phyloP scores from a whole-genome alignment of 2,329 filamentous ascomycete genomes.

The Talaromyces sp. region DNA sequence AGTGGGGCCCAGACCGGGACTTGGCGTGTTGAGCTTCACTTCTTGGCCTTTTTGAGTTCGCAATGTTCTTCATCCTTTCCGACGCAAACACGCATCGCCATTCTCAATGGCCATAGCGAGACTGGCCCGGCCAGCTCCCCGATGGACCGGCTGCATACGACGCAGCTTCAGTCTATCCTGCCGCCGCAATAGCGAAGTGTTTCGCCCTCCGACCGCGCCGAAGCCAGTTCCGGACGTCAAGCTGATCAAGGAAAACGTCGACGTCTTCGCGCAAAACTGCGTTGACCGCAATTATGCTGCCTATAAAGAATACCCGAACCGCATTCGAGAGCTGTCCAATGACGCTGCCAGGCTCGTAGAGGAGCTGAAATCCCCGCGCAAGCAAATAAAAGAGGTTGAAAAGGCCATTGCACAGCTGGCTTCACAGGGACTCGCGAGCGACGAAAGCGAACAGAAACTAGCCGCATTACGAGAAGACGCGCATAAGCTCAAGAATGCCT shows the following conservation, averaged over 20 bases:
- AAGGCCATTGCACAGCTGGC: conserved; percentile 34
- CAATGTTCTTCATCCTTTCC: background rate
- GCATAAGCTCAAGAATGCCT: conserved; percentile 32
- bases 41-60: background rate
- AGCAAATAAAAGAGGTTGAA: conserved; percentile 41
- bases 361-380: conserved; percentile 33
- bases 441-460: conserved; percentile 16
- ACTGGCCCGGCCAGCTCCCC: background rate
- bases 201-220: conserved; percentile 62
- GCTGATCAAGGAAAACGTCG: conserved; percentile 80
- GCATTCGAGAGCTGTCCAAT: conserved; percentile 42
- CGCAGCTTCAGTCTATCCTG: conserved; percentile 6
- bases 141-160: background rate
- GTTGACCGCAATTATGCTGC: conserved; percentile 73
- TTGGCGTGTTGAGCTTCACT: background rate
- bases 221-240: conserved; percentile 78
- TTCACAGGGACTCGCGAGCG: conserved; percentile 12
- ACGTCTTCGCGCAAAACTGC: conserved; percentile 77
- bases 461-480: conserved; percentile 31
- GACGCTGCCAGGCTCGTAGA: conserved; percentile 34
- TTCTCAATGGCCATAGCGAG: background rate
- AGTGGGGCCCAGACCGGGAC: background rate
- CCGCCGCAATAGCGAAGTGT: conserved; percentile 2
- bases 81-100: background rate
- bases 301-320: conserved; percentile 47